phyloP scores from a whole-genome alignment of 352 stramenopile species.

The Halophytophthora batemanensis region DNA sequence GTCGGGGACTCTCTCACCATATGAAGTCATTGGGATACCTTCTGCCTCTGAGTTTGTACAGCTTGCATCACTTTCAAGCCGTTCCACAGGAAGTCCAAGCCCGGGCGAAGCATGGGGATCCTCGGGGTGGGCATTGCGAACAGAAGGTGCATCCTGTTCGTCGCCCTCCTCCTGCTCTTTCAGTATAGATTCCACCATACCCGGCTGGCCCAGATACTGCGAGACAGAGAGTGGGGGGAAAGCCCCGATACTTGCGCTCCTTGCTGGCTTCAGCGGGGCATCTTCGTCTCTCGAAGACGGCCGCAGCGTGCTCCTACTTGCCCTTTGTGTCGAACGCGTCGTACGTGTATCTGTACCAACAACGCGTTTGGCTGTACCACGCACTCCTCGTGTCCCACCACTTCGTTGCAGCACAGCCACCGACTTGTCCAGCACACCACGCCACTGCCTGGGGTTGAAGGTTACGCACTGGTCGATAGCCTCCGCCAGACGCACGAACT shows the following conservation, averaged over 20 bases:
- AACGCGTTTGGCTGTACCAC: background rate
- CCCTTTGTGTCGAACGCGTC: background rate
- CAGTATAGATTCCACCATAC: conserved; percentile 31
- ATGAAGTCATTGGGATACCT: no score
- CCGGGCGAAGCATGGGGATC: background rate
- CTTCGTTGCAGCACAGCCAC: conserved; percentile 15
- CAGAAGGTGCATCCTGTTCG: no score
- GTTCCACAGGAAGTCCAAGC: no score
- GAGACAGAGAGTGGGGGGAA: conserved; percentile 23
- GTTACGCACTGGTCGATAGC: conserved; percentile 46
- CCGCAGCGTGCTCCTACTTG: background rate
- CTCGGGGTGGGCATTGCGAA: background rate
- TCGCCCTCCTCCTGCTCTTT: conserved; percentile 10
- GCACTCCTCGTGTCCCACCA: background rate
- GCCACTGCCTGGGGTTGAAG: conserved; percentile 63
- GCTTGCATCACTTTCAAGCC: no score
- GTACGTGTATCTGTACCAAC: background rate
- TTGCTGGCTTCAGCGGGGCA: background rate
- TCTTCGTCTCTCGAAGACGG: conserved; percentile 37
- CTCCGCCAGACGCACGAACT: conserved; percentile 45
- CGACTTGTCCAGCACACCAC: conserved; percentile 40
- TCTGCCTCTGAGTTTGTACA: background rate
- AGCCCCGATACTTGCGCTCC: background rate
- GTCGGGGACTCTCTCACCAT: conserved; percentile 1
- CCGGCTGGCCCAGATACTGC: conserved; percentile 46